Conservation (phyloP, 371 early-diverging fungal species). For the Catenaria anguillulae region DNA sequence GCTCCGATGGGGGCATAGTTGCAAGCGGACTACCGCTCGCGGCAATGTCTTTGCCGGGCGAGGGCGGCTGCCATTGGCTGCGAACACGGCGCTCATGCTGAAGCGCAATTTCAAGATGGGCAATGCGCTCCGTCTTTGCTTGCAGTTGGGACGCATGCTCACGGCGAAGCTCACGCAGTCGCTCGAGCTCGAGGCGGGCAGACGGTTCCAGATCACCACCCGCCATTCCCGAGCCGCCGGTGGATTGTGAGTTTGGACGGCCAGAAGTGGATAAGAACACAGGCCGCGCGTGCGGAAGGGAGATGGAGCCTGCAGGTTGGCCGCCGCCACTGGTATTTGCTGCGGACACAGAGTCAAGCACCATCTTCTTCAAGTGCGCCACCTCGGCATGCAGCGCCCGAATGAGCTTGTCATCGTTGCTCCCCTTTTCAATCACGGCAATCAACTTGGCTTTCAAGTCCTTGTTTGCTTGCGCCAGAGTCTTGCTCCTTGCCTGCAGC, state of each 20-base stretch:
- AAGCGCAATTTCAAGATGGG: neutral
- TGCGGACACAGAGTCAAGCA: too few species aligned
- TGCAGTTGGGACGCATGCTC: conserved; percentile 29
- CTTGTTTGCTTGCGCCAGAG: neutral
- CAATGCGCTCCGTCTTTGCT: conserved; percentile 9
- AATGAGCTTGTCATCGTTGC: neutral
- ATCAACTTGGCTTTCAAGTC: neutral
- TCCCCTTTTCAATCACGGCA: neutral
- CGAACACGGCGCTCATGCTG: neutral
- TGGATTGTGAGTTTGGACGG: too few species aligned
- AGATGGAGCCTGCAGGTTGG: too few species aligned
- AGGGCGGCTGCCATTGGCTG: neutral
- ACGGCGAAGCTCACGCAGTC: conserved; percentile 36
- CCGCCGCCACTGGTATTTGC: too few species aligned
- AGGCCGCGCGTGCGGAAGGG: too few species aligned
- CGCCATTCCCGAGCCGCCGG: too few species aligned
- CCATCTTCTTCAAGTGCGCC: neutral
- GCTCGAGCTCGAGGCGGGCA: conserved; percentile 21
- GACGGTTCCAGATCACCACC: neutral
- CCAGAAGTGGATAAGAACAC: too few species aligned
- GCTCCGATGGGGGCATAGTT: neutral
- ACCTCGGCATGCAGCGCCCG: neutral
- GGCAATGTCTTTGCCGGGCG: neutral
- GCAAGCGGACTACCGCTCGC: neutral
- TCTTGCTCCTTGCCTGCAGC: neutral